These are phyloP conservation scores for Cyamopsis tetragonoloba DNA, from an alignment of 306 rosid species.

Conservation along the genomic window DNA sequence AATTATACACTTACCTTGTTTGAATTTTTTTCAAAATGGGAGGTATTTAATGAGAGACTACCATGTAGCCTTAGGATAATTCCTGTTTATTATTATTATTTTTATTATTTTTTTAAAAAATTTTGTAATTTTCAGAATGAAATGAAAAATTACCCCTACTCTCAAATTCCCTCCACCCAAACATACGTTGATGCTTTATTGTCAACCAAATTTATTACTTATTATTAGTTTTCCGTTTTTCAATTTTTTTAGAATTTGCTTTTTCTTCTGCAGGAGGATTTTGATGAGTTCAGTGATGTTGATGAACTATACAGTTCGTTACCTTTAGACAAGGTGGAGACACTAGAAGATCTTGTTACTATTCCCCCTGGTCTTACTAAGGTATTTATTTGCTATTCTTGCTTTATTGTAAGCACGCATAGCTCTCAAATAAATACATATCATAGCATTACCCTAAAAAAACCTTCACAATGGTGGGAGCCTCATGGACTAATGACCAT, in stretches of 20 bases:
- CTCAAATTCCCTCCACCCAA: background rate
- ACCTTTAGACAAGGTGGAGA: slow-evolving; percentile 90
- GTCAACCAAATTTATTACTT: background rate
- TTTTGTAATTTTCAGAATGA: slow-evolving; percentile 1
- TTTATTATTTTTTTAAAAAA: background rate
- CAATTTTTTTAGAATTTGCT: background rate
- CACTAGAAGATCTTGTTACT: slow-evolving; percentile 83
- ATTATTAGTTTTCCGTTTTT: slow-evolving; percentile 9
- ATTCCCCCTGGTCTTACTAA: slow-evolving; percentile 79
- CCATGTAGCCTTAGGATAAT: background rate
- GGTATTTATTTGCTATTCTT: slow-evolving; percentile 39
- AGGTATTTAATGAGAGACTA: background rate
- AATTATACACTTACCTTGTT: background rate
- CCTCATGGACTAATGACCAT: background rate
- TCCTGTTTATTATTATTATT: background rate
- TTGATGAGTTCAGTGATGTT: slow-evolving; percentile 82
- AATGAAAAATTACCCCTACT: slow-evolving; percentile 2
- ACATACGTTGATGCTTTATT: background rate
- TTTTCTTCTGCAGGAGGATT: slow-evolving; percentile 63
- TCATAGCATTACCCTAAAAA: too few species aligned
- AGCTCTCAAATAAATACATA: slow-evolving; percentile 1
- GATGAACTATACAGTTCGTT: slow-evolving; percentile 85
- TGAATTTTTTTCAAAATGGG: background rate
- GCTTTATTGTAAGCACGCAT: slow-evolving; percentile 7
- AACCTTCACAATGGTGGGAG: background rate